These are phyloP conservation scores for Phaeosphaeriaceae sp. DNA, from an alignment of 2,329 filamentous ascomycete genomes.

Conservation along the genomic window DNA sequence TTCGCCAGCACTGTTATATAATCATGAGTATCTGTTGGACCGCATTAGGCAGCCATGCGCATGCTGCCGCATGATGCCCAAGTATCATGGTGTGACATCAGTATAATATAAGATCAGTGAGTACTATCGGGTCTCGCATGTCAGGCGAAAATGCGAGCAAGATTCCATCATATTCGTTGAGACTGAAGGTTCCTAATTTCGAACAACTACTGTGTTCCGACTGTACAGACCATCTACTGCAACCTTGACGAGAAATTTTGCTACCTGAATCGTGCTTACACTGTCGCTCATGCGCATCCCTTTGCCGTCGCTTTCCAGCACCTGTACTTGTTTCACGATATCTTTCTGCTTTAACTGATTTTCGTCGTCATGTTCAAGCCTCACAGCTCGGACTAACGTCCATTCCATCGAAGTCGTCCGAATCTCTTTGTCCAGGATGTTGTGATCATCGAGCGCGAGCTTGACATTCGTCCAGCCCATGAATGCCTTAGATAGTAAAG, in stretches of 20 bases:
- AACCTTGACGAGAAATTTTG: conserved; percentile 6
- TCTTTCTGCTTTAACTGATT: background rate
- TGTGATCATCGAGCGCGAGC: conserved; percentile 17
- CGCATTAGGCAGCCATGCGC: no score
- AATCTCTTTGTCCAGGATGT: conserved; percentile 16
- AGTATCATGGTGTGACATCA: no score
- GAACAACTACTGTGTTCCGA: conserved; percentile 9
- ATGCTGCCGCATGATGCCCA: no score
- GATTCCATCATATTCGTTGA: no score
- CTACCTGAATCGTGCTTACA: conserved; percentile 7
- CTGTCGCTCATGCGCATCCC: conserved; percentile 13
- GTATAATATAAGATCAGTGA: no score
- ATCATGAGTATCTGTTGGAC: no score
- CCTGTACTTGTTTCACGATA: conserved; percentile 5
- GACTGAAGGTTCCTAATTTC: no score
- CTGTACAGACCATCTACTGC: conserved; percentile 4
- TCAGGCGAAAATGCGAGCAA: no score
- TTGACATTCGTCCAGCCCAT: conserved; percentile 18
- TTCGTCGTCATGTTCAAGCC: conserved; percentile 11
- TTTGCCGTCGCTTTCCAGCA: conserved; percentile 5
- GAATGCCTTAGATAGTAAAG: conserved; percentile 13
- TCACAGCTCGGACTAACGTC: conserved; percentile 17
- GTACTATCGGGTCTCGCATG: no score
- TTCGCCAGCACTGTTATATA: background rate
- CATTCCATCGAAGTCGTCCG: conserved; percentile 16